These are phyloP conservation scores for Phytophthora chlamydospora DNA, from an alignment of 352 stramenopile species.

Conservation along the genomic window DNA sequence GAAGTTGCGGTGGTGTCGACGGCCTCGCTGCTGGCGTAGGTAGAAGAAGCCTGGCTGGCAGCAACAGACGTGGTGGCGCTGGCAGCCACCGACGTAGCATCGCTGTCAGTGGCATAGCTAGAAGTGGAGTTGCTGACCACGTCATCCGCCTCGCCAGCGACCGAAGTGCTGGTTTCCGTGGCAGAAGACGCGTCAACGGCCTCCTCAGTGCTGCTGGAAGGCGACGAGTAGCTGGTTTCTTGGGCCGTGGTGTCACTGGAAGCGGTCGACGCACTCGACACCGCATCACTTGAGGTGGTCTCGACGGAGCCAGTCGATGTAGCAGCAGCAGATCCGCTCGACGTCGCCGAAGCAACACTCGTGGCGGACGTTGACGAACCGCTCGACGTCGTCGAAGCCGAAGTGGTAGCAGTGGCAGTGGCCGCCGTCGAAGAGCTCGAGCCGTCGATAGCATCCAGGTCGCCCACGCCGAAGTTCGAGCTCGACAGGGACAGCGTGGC, in stretches of 20 bases:
- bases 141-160: conserved; percentile 4
- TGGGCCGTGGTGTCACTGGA: conserved; percentile 1
- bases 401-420: conserved; percentile 1
- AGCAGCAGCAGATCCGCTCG: conserved; percentile 2
- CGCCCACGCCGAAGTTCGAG: conserved; percentile 38
- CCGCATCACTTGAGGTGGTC: too few relatives aligned
- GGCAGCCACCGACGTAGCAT: not conserved
- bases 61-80: not conserved
- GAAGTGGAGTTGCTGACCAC: not conserved
- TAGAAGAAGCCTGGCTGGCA: not conserved
- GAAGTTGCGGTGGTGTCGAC: not conserved
- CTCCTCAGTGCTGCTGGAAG: conserved; percentile 1
- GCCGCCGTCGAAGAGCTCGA: conserved; percentile 12
- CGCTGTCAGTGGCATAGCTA: not conserved
- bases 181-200: conserved; percentile 5
- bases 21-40: conserved; percentile 1
- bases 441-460: conserved; percentile 18
- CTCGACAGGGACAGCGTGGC: conserved; percentile 23
- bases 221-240: not conserved
- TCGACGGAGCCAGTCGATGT: not conserved
- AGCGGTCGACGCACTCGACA: not conserved
- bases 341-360: not conserved
- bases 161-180: conserved; percentile 2
- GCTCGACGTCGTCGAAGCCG: conserved; percentile 3
- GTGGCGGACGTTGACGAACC: not conserved